Percentiles rank a stretch among this genome's conserved stretches.
These are phyloP conservation scores for Nymphaea colorata DNA, from an alignment of 164 flowering plant genomes.

Conservation along the genomic window DNA sequence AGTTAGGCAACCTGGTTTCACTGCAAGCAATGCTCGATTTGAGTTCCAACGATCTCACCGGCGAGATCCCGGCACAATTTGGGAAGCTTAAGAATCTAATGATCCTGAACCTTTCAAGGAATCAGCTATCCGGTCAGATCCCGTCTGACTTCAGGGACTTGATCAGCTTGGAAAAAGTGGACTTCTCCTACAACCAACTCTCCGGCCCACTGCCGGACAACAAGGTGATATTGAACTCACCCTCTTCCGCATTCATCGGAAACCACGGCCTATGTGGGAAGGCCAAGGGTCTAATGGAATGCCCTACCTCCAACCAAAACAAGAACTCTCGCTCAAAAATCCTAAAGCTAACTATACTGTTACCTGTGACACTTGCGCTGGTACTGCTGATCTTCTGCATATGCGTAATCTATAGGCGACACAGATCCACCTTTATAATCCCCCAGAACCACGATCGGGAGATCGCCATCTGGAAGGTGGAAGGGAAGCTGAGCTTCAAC, in stretches of 20 bases:
- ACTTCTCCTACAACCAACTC: slow-evolving; percentile 43
- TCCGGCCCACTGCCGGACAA: slow-evolving; percentile 30
- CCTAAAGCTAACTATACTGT: not conserved
- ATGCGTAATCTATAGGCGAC: not conserved
- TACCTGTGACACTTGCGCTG: not conserved
- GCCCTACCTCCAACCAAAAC: not conserved
- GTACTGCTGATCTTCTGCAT: not conserved
- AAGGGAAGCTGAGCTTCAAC: slow-evolving; percentile 33
- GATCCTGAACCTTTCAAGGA: slow-evolving; percentile 37
- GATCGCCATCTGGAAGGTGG: slow-evolving; percentile 37
- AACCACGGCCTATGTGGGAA: slow-evolving; percentile 34
- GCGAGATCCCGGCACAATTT: slow-evolving; percentile 31
- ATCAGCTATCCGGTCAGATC: slow-evolving; percentile 37
- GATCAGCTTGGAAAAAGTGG: slow-evolving; percentile 20
- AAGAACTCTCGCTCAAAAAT: not conserved
- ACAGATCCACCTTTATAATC: slow-evolving; percentile 4
- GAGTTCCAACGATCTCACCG: slow-evolving; percentile 41
- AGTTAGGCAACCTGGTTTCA: slow-evolving; percentile 24
- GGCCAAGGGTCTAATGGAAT: slow-evolving; percentile 14
- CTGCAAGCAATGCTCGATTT: slow-evolving; percentile 35
- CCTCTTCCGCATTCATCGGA: slow-evolving; percentile 5
- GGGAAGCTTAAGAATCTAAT: slow-evolving; percentile 23
- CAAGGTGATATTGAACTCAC: slow-evolving; percentile 8
- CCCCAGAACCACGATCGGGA: slow-evolving; percentile 2
- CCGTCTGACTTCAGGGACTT: slow-evolving; percentile 20